Conservation (phyloP, 495 filamentous ascomycete species). For the Penicillium robsamsonii region DNA sequence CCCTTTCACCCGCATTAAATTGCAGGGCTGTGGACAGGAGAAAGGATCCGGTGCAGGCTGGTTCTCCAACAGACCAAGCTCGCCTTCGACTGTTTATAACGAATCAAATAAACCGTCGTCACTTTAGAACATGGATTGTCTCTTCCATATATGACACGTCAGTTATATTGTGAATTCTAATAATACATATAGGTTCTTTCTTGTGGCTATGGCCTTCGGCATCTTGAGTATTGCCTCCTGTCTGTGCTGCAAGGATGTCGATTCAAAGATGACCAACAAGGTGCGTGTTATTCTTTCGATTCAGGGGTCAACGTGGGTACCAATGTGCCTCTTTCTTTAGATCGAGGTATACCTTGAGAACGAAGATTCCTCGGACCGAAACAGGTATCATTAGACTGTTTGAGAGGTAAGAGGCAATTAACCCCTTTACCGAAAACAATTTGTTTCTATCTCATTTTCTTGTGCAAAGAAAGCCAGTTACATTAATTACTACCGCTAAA, state of each 20-base stretch:
- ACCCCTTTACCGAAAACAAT: background rate
- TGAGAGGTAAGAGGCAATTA: background rate
- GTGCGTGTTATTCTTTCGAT: slow-evolving; percentile 2
- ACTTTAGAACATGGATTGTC: slow-evolving; percentile 30
- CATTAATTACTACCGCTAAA: background rate
- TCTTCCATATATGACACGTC: slow-evolving; percentile 7
- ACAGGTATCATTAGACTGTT: slow-evolving; percentile 12
- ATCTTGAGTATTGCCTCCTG: slow-evolving; percentile 26
- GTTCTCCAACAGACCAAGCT: slow-evolving; percentile 9
- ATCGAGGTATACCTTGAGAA: slow-evolving; percentile 24
- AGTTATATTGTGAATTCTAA: background rate
- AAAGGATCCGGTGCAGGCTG: slow-evolving; percentile 10
- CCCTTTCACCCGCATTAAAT: background rate
- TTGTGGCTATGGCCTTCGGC: slow-evolving; percentile 30
- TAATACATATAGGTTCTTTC: slow-evolving; percentile 22
- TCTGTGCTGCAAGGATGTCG: slow-evolving; percentile 28
- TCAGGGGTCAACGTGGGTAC: background rate
- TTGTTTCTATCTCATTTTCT: background rate
- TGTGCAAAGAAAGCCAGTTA: background rate
- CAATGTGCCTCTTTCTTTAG: slow-evolving; percentile 6
- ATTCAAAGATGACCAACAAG: slow-evolving; percentile 29
- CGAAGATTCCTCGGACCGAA: slow-evolving; percentile 16
- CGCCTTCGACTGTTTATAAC: slow-evolving; percentile 2
- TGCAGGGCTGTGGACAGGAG: slow-evolving; percentile 10
- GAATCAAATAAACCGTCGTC: slow-evolving; percentile 16